These are phyloP conservation scores for Solanum bukasovii DNA, from an alignment of 257 asterid species.

Conservation along the genomic window DNA sequence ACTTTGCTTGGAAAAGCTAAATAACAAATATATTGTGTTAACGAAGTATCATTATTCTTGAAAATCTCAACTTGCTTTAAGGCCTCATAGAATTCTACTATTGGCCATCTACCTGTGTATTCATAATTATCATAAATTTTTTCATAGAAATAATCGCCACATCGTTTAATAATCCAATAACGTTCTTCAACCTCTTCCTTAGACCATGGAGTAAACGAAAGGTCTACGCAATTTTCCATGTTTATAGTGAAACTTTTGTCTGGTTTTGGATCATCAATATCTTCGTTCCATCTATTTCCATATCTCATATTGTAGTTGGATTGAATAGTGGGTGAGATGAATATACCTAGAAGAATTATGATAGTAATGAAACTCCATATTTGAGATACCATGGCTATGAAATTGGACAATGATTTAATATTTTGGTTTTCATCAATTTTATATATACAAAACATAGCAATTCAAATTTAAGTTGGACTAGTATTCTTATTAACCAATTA, in stretches of 20 bases:
- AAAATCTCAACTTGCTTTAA: no score
- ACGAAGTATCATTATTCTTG: no score
- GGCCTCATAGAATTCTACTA: no score
- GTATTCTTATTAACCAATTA: background rate
- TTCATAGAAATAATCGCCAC: background rate
- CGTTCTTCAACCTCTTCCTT: background rate
- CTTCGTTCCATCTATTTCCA: background rate
- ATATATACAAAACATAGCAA: background rate
- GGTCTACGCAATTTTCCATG: background rate
- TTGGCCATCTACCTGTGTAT: no score
- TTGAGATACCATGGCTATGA: background rate
- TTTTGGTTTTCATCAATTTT: background rate
- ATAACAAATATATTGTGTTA: no score
- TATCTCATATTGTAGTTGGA: background rate
- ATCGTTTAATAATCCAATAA: background rate
- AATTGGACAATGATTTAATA: background rate
- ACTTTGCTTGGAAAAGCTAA: no score
- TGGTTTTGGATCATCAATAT: background rate
- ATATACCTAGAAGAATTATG: no score
- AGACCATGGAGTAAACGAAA: background rate
- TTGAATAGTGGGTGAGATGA: background rate
- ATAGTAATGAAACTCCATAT: background rate
- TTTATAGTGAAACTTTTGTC: background rate
- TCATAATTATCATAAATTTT: background rate
- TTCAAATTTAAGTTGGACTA: background rate